phyloP scores from a whole-genome alignment of 176 grass and related monocot species.

The Zea luxurians region DNA sequence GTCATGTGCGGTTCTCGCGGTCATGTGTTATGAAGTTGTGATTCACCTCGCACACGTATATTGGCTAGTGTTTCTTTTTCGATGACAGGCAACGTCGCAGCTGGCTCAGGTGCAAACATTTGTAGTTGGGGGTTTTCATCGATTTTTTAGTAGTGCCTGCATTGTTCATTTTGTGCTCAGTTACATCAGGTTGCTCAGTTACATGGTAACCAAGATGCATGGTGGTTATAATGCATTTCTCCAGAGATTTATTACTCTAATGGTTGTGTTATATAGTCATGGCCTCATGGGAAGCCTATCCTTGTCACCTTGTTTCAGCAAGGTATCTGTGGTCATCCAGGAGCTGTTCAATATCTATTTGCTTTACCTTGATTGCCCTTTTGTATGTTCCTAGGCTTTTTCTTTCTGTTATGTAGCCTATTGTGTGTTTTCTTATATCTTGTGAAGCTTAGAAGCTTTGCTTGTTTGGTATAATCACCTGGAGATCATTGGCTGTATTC shows the following conservation, averaged over 20 bases:
- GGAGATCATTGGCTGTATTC: background rate
- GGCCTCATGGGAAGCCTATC: background rate
- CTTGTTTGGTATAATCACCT: background rate
- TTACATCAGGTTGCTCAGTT: background rate
- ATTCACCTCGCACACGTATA: background rate
- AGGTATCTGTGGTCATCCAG: background rate
- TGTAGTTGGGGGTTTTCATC: too few relatives aligned
- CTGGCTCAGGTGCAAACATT: too few relatives aligned
- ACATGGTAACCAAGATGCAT: background rate
- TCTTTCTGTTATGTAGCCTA: too few relatives aligned
- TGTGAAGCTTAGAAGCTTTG: background rate
- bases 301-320: background rate
- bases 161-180: background rate
- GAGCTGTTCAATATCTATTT: background rate
- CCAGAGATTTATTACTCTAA: background rate
- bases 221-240: background rate
- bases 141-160: background rate
- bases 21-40: background rate
- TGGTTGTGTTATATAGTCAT: background rate
- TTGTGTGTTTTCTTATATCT: background rate
- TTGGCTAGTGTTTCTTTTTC: background rate
- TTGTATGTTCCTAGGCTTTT: background rate
- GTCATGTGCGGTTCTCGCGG: background rate
- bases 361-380: background rate
- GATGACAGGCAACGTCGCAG: background rate